These are phyloP conservation scores for Diutina pseudorugosa DNA, from an alignment of 1,139 yeast genomes.

Conservation along the genomic window DNA sequence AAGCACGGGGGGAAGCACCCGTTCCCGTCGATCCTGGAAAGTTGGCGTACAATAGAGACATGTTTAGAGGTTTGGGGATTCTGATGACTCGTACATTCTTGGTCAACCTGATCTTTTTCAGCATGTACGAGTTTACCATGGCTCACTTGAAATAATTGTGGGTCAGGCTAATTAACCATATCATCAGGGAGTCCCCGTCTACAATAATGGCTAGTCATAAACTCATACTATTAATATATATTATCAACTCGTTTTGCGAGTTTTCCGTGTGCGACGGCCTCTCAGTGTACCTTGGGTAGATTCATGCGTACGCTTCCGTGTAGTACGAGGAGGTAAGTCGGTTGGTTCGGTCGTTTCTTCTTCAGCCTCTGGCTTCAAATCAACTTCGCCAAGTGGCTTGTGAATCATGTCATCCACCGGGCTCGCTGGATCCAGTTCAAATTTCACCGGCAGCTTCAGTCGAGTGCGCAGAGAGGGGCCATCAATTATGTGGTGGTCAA, in stretches of 20 bases:
- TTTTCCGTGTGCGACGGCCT: neutral
- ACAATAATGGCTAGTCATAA: no score
- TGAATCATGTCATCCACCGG: neutral
- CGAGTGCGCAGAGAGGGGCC: neutral
- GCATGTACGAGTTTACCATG: constrained; percentile 59
- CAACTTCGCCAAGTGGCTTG: neutral
- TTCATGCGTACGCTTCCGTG: neutral
- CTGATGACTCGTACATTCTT: constrained; percentile 59
- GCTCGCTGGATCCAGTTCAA: neutral
- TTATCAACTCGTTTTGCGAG: neutral
- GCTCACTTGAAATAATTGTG: constrained; percentile 14
- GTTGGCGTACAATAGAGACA: constrained; percentile 28
- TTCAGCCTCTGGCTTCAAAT: neutral
- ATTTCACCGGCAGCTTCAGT: constrained; percentile 2
- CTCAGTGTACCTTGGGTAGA: neutral
- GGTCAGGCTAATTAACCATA: neutral
- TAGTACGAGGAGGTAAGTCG: neutral
- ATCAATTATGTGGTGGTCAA: neutral
- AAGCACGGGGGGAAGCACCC: constrained; percentile 29
- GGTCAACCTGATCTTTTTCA: constrained; percentile 67
- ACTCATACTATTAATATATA: neutral
- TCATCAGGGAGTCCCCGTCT: no score
- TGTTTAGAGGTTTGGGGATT: constrained; percentile 71
- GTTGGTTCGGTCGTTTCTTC: neutral
- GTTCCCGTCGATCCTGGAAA: constrained; percentile 19